Base-by-base conservation (phyloP, 169 alveolate genomes). In the Eimeria maxima region DNA sequence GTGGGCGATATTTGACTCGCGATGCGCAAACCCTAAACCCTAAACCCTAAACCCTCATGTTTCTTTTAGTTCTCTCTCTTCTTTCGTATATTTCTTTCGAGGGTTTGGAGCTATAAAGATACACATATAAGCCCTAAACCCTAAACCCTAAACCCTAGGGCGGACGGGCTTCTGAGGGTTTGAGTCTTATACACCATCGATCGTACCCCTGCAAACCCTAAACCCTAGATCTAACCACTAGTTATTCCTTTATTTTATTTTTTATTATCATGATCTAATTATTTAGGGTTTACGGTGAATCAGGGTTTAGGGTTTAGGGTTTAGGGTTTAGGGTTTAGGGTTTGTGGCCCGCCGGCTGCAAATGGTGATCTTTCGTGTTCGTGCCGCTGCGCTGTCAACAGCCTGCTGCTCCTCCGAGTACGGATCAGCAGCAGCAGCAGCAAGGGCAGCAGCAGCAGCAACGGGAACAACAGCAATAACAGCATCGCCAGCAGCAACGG, bases 281-380 rank as follows among this genome's bases (percentile, higher is more conserved):
- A n/a, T n/a, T n/a, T n/a, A n/a, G n/a, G n/a, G n/a, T n/a, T n/a
- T n/a, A n/a, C n/a, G n/a, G n/a, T n/a, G n/a, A n/a, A n/a, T n/a
- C n/a, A n/a, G 45, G 80, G 45, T 69, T 20, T 27, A 69, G 80
- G 80, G 80, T 69, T 69, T 33, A 33, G 50, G 50, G 45, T 69
- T 22, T 27, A 69, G 80, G 80, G 80, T 69, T 69, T 69, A 69
- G 80, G 80, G 80, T 69, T 69, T 69, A 69, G 80, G 80, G 80
- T 69, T 69, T 69, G 7, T 10, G 80, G 80, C 22, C 22, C 27
- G 47, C 67, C 22, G 67, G 24, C 22, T 57, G 4, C 4, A 13
- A 13, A 24, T 5, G 22, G 67, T 3, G 67, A 5, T 18, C 67
- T 7, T 57, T 57, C 67, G 7, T 57, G n/a, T 14, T 50, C 18